Base-by-base conservation (phyloP, 75 land plant genomes). In the Adiantum capillusveneris region DNA sequence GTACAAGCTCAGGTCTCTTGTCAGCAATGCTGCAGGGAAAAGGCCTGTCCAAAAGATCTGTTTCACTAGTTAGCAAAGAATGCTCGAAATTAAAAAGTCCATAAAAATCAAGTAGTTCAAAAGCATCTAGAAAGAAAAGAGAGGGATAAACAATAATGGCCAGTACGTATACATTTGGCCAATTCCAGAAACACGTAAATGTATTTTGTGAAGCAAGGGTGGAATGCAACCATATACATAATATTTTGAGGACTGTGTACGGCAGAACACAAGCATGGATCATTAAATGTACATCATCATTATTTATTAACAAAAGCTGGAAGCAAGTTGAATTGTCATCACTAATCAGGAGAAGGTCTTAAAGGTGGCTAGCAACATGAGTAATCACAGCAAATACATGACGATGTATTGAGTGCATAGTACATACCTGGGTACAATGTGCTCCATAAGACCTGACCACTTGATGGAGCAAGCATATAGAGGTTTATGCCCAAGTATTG, bases 401-500 rank as follows among this genome's bases (percentile, higher is more conserved):
- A n/a, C n/a, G n/a, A n/a, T n/a, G n/a, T n/a, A n/a, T n/a, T n/a
- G n/a, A n/a, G n/a, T n/a, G n/a, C n/a, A n/a, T n/a, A 44, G 2
- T 14, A 30, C 56, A 34, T 75, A 83, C 85, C 78, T 31, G 68
- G 70, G 66, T 72, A 75, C 48, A 44, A 53, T 53, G 56, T 70
- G 25, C 61, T 62, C 81, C 81, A 83, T 28, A 71, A 66, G 20
- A 72, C 66, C 28, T 68, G 37, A 0, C 85, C 79, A 52, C 73
- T 72, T 24, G 74, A 66, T 12, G 79, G 79, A 55, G 22, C 60
- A 36, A 78, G 31, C 72, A 75, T 0, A 6, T 64, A 71, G 29
- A 83, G 57, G 18, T 59, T 51, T 11, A 57, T 24, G 20, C 45
- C 64, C 39, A 29, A 52, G 1, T 79, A 72, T 42, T 73, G 70